Base-by-base conservation (phyloP, 2,329 filamentous ascomycete species). In the Eutypa lata region DNA sequence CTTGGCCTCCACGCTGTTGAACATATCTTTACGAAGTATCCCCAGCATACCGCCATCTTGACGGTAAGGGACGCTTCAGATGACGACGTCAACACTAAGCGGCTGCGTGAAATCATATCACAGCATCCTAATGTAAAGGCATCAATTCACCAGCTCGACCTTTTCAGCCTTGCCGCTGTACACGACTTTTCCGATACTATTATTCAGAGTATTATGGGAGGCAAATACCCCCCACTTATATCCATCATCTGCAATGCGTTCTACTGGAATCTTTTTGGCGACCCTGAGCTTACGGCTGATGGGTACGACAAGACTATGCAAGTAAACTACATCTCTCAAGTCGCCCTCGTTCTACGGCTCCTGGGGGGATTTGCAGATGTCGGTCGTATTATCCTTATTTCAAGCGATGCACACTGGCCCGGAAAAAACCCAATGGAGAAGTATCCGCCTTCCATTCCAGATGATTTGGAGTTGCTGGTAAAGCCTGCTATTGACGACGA, bases 231-330 rank as follows among this genome's bases (percentile, higher is more conserved):
- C 0, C 67, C 59, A 2, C 59, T 76, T 19, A 54, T 54, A 11
- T 61, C 65, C n/a, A 69, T 76, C 21, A 57, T 76, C 21, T 73
- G 70, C 55, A 76, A 74, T 53, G 73, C 73, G 7, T 70, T 67
- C 52, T 67, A 69, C 45, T 72, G 69, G 67, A 73, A 72, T 26
- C 57, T 75, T 10, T 54, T 62, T n/a, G 47, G 49, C 6, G 64
- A 65, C 8, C 54, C 65, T 3, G 65, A 72, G 51, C 58, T 68
- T 19, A 72, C 72, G 1, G 53, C 40, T 1, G 72, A 74, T 51
- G 65, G 67, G 5, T 69, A 66, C 26, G 73, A 76, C 48, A 69
- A 66, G 48, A 69, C 68, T 1, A 68, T 76, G 22, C 71, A 74
- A 52, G 66, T 76, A 3, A 68, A 64, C 45, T 68, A 75, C 53